These are phyloP conservation scores for Candida frijolesensis DNA, from an alignment of 1,139 yeast genomes.

Conservation along the genomic window DNA sequence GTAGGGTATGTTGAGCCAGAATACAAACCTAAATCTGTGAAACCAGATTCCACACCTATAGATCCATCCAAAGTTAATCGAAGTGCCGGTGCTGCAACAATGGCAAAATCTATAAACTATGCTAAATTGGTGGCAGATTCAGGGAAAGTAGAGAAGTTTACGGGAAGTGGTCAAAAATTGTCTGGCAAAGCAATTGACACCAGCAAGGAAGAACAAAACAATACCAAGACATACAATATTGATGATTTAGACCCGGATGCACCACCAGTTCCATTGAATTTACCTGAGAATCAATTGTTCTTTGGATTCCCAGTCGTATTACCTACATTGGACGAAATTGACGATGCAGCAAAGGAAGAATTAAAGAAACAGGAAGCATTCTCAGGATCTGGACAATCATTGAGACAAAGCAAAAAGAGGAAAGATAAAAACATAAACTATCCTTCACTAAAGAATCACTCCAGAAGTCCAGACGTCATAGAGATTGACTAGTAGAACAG, in stretches of 20 bases:
- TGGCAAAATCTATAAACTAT: conserved; percentile 79
- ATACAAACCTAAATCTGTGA: conserved; percentile 39
- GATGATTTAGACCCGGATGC: conserved; percentile 53
- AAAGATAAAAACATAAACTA: conserved; percentile 54
- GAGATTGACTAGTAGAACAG: conserved; percentile 61
- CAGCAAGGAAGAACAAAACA: conserved; percentile 15
- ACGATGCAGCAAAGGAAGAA: conserved; percentile 25
- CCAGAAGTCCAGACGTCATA: conserved; percentile 73
- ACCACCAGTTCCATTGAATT: conserved; percentile 68
- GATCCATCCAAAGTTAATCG: conserved; percentile 39
- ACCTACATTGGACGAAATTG: conserved; percentile 54
- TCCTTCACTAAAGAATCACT: conserved; percentile 50
- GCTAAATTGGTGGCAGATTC: conserved; percentile 53
- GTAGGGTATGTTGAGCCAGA: conserved; percentile 96
- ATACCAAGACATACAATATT: conserved; percentile 20
- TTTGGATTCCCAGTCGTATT: conserved; percentile 90
- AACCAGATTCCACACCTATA: conserved; percentile 36
- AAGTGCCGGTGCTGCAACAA: conserved; percentile 64
- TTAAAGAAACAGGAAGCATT: conserved; percentile 35
- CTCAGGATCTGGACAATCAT: conserved; percentile 66
- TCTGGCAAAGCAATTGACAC: conserved; percentile 58
- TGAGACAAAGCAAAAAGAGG: conserved; percentile 75
- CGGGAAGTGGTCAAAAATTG: conserved; percentile 71
- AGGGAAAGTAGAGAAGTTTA: conserved; percentile 33
- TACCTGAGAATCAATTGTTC: conserved; percentile 86